Conservation (phyloP, 306 rosid genomes). For the Quercus mongolica region DNA sequence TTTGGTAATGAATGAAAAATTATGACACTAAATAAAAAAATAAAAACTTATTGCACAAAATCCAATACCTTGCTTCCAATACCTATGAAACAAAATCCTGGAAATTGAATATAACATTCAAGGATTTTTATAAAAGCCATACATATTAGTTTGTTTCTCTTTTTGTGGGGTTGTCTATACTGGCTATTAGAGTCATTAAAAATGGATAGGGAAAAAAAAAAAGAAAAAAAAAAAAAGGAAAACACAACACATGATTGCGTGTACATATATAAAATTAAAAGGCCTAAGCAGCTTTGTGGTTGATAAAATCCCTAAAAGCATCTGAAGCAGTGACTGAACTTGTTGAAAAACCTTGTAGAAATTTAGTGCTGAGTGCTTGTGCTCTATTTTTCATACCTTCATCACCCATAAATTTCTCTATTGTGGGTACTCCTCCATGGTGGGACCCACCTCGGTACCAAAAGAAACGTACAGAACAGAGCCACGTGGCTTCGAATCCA, state of each 20-base stretch:
- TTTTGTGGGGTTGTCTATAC: too few relatives aligned
- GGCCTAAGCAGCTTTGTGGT: neutral
- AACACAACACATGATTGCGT: neutral
- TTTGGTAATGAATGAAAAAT: too few relatives aligned
- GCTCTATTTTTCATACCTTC: slow-evolving; percentile 33
- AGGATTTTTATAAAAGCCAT: too few relatives aligned
- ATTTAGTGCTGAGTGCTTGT: slow-evolving; percentile 19
- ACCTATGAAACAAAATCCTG: too few relatives aligned
- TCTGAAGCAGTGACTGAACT: slow-evolving; percentile 47
- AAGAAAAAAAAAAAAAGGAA: too few relatives aligned
- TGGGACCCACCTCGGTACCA: slow-evolving; percentile 55
- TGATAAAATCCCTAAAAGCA: slow-evolving; percentile 27
- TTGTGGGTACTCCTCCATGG: slow-evolving; percentile 30
- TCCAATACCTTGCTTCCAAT: too few relatives aligned
- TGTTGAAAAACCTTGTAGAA: slow-evolving; percentile 45
- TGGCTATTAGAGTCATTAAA: too few relatives aligned
- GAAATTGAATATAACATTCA: too few relatives aligned
- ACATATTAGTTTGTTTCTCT: too few relatives aligned
- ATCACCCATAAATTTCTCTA: slow-evolving; percentile 43
- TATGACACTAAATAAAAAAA: too few relatives aligned
- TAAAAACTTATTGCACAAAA: too few relatives aligned
- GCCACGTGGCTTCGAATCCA: slow-evolving; percentile 44
- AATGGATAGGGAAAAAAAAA: too few relatives aligned
- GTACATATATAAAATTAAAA: neutral
- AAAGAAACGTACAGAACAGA: slow-evolving; percentile 56